Base-by-base conservation (phyloP, 371 early-diverging fungal genomes). In the Syncephalastrum racemosum region DNA sequence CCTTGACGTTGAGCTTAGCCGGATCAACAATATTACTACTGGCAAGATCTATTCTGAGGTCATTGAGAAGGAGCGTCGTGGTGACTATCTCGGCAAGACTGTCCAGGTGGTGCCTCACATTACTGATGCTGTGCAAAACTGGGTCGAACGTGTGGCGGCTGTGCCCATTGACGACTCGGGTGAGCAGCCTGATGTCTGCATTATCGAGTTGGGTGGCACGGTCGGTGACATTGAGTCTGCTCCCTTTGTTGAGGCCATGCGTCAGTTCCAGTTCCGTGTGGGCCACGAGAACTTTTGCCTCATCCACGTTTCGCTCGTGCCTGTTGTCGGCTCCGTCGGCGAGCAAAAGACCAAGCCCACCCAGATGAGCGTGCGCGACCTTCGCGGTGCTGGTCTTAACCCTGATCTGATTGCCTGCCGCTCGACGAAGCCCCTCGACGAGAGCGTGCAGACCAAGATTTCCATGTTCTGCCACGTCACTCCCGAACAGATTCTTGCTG, bases 341-440 rank as follows among this genome's bases (percentile, higher is more conserved):
- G 99, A 99, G 70, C 98, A 98, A 75, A 99, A 99, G 87, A 99
- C 99, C 36, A 99, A 99, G 86, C 98, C 98, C 52, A 97, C 99
- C 7, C 99, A 99, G 76, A 88, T 91, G 47, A 92, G 94, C 46
- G 88, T 98, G 45, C 90, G 97, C 58, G 97, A 98, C 64, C 82
- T 98, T 46, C 89, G 98, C 66, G 96, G 95, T 58, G 88, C 96
- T 49, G 99, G 99, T 54, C 83, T 99, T 31, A 84, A 88, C n/a
- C 97, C 98, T 25, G 99, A 99, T 71, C 73, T 99, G 62, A 92
- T 99, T 65, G 97, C 99, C 10, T 99, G 98, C 83, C 90, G 99
- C 64, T 89, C 91, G 44, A 79, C 89, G 44, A 87, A 86, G 53
- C 84, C 82, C 24, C 73, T 99, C 25, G 93, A 91, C 50, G 82